Evolutionary conservation across 352 stramenopile genomes (phyloP).

Genomic region (Phytophthora europaea): DNA sequence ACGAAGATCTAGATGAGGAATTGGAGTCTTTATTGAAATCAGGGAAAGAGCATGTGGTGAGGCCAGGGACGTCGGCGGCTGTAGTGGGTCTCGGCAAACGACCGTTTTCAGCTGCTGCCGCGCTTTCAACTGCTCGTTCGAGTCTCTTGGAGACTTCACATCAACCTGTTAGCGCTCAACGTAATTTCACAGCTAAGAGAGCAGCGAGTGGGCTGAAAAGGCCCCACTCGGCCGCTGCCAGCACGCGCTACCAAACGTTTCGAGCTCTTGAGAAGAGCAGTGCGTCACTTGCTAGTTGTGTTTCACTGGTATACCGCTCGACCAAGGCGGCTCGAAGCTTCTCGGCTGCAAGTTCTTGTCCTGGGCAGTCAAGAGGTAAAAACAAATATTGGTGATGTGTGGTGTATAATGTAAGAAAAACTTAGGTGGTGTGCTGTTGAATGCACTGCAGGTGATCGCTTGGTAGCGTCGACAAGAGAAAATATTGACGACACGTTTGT

Average conservation of each 20-base stretch:
- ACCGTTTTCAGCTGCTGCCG: conserved; percentile 32
- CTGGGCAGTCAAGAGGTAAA: conserved; percentile 29
- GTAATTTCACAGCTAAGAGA: background rate
- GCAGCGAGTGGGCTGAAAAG: conserved; percentile 24
- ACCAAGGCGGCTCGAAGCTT: conserved; percentile 18
- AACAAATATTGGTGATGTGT: background rate
- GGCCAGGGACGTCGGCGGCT: conserved; percentile 4
- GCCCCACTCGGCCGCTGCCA: conserved; percentile 38
- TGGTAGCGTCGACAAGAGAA: conserved; percentile 31
- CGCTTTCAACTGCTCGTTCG: conserved; percentile 8
- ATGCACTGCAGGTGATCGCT: conserved; percentile 12
- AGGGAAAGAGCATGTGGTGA: conserved; percentile 26
- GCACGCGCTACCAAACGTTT: conserved; percentile 16
- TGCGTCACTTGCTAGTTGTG: conserved; percentile 19
- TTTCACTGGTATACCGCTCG: conserved; percentile 21
- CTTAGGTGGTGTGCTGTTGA: background rate
- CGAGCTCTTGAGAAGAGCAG: conserved; percentile 27
- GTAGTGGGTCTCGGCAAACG: conserved; percentile 11
- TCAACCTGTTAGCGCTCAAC: background rate
- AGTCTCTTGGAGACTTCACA: background rate
- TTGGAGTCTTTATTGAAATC: background rate
- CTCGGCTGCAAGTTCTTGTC: conserved; percentile 14
- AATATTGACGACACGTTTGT: conserved; percentile 59
- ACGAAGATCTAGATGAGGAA: conserved; percentile 7
- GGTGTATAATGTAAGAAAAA: background rate